phyloP scores from a whole-genome alignment of 495 filamentous ascomycete species.

The Penicillium bialowiezense region DNA sequence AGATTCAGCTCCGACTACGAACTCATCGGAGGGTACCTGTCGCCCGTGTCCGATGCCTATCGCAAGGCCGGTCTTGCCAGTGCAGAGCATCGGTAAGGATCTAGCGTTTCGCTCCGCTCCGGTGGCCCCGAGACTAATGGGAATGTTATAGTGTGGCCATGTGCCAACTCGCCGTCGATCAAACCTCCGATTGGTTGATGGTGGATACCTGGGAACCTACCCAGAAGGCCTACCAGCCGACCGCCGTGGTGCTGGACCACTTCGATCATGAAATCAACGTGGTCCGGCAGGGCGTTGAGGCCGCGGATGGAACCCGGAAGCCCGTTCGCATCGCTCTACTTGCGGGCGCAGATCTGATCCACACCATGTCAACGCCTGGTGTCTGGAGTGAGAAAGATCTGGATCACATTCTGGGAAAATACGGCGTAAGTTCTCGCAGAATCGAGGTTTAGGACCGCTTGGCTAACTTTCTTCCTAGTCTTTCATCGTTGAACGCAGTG shows the following conservation, averaged over 20 bases:
- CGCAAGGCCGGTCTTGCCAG: constrained; percentile 84
- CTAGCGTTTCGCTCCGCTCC: neutral
- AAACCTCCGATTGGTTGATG: constrained; percentile 76
- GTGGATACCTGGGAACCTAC: constrained; percentile 78
- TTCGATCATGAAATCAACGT: constrained; percentile 86
- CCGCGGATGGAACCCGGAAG: constrained; percentile 55
- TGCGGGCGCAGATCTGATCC: constrained; percentile 79
- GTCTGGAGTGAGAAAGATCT: constrained; percentile 84
- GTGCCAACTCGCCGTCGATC: constrained; percentile 79
- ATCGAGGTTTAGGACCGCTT: neutral
- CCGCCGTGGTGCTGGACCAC: constrained; percentile 83
- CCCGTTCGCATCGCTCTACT: constrained; percentile 70
- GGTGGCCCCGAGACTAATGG: constrained; percentile 8
- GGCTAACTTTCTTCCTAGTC: constrained; percentile 34
- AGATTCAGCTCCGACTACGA: constrained; percentile 82
- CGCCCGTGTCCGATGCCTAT: constrained; percentile 81
- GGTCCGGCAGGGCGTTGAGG: constrained; percentile 69
- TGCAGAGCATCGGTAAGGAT: constrained; percentile 62
- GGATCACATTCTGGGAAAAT: constrained; percentile 80
- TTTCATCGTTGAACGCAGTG: constrained; percentile 85
- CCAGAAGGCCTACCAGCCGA: constrained; percentile 80
- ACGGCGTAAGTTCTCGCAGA: constrained; percentile 51
- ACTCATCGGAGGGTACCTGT: constrained; percentile 79
- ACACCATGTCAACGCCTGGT: constrained; percentile 74
- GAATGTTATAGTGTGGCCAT: constrained; percentile 43